These are phyloP conservation scores for Puccinellia tenuiflora DNA, from an alignment of 176 grass and related monocot genomes.

Conservation along the genomic window DNA sequence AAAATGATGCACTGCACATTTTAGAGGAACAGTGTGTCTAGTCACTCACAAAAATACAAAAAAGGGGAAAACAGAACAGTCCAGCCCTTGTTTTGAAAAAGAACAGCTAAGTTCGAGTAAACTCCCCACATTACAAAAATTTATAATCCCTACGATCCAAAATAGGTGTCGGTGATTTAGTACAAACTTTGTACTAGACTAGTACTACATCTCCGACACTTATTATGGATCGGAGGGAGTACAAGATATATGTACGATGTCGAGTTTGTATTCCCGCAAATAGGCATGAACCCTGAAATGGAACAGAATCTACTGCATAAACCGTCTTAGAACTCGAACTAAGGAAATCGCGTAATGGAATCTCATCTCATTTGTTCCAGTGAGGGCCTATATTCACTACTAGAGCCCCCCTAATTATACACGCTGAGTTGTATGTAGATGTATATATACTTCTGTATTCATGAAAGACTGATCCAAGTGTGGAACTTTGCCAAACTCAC, in stretches of 20 bases:
- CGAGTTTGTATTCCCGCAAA: background rate
- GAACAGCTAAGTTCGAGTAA: background rate
- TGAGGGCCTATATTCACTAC: too few relatives aligned
- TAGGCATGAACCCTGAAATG: background rate
- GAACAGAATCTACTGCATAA: background rate
- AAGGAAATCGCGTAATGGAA: too few relatives aligned
- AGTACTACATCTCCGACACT: too few relatives aligned
- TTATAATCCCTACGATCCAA: too few relatives aligned
- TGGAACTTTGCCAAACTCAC: background rate
- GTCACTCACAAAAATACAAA: background rate
- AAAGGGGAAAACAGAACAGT: background rate
- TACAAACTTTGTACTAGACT: too few relatives aligned
- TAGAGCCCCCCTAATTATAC: background rate
- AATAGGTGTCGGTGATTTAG: too few relatives aligned
- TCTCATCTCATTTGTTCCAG: too few relatives aligned
- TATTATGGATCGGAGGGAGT: too few relatives aligned
- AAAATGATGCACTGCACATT: background rate
- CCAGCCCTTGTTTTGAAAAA: background rate
- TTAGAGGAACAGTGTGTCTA: background rate
- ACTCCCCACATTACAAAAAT: too few relatives aligned
- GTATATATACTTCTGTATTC: background rate
- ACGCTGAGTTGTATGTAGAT: too few relatives aligned
- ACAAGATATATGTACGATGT: background rate
- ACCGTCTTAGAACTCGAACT: too few relatives aligned
- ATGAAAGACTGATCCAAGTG: background rate